Percentiles rank a stretch among this genome's conserved stretches.
Evolutionary conservation across 2,329 filamentous ascomycete genomes (phyloP).

Genomic region (Pseudocercospora musae): DNA sequence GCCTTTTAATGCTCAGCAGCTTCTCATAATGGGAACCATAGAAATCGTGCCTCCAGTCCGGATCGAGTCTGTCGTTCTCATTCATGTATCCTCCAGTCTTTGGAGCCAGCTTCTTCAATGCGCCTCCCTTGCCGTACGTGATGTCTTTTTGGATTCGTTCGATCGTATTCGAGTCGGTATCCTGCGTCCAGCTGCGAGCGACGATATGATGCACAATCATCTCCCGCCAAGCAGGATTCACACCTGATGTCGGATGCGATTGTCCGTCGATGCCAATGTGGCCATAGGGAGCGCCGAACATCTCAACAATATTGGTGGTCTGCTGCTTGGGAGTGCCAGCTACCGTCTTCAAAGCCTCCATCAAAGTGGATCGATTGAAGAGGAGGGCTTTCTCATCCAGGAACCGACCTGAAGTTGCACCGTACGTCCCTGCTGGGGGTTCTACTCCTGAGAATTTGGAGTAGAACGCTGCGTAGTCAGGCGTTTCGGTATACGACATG

Average conservation of each 20-base stretch:
- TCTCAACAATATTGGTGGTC: slow-evolving; percentile 37
- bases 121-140: slow-evolving; percentile 32
- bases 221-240: slow-evolving; percentile 53
- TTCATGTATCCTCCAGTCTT: slow-evolving; percentile 39
- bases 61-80: slow-evolving; percentile 29
- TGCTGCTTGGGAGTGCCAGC: slow-evolving; percentile 26
- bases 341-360: slow-evolving; percentile 23
- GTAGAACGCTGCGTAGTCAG: slow-evolving; percentile 31
- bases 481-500: slow-evolving; percentile 22
- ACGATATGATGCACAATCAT: slow-evolving; percentile 38
- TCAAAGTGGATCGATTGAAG: slow-evolving; percentile 10
- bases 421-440: slow-evolving; percentile 23
- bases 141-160: slow-evolving; percentile 31
- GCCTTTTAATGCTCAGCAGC: slow-evolving; percentile 15
- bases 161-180: slow-evolving; percentile 9
- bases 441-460: slow-evolving; percentile 22
- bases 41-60: slow-evolving; percentile 17
- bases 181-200: slow-evolving; percentile 25
- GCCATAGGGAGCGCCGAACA: slow-evolving; percentile 35
- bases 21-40: slow-evolving; percentile 20
- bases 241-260: slow-evolving; percentile 45
- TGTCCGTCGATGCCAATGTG: slow-evolving; percentile 36
- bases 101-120: slow-evolving; percentile 35
- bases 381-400: slow-evolving; percentile 22
- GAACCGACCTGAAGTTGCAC: slow-evolving; percentile 18